These are phyloP conservation scores for Plasmodium chabaudi DNA, from an alignment of 169 alveolate genomes.

Conservation along the genomic window DNA sequence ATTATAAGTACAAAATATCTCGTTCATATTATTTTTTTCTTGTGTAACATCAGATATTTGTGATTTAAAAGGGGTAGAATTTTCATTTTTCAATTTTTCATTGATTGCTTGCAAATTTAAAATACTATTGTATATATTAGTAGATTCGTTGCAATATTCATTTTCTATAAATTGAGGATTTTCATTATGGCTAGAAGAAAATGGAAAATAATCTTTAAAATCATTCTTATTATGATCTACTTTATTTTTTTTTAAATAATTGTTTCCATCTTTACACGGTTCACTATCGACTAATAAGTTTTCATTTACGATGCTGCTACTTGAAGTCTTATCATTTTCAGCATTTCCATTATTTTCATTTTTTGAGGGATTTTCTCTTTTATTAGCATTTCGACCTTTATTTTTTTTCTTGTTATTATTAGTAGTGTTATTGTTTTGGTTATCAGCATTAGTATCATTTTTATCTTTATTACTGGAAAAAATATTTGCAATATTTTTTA, in stretches of 20 bases:
- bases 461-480: neutral
- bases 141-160: conserved; percentile 34
- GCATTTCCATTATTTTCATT: no score
- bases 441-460: neutral
- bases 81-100: conserved; percentile 13
- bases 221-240: conserved; percentile 13
- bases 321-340: no score
- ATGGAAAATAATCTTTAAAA: conserved; percentile 18
- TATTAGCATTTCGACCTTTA: neutral
- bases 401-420: neutral
- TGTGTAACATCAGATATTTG: conserved; percentile 28
- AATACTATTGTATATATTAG: conserved; percentile 23
- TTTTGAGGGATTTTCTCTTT: no score
- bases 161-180: conserved; percentile 3
- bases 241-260: conserved; percentile 20
- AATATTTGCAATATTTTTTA: no score
- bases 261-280: conserved; percentile 6
- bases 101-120: conserved; percentile 24
- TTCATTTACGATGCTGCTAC: no score
- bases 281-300: no score
- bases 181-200: conserved; percentile 9
- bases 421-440: conserved; percentile 8
- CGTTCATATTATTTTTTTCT: conserved; percentile 45
- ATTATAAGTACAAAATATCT: conserved; percentile 31
- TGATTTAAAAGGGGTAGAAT: conserved; percentile 25